phyloP scores from a whole-genome alignment of 192 early-diverging fungal genomes.

The Coemansia sp. region DNA sequence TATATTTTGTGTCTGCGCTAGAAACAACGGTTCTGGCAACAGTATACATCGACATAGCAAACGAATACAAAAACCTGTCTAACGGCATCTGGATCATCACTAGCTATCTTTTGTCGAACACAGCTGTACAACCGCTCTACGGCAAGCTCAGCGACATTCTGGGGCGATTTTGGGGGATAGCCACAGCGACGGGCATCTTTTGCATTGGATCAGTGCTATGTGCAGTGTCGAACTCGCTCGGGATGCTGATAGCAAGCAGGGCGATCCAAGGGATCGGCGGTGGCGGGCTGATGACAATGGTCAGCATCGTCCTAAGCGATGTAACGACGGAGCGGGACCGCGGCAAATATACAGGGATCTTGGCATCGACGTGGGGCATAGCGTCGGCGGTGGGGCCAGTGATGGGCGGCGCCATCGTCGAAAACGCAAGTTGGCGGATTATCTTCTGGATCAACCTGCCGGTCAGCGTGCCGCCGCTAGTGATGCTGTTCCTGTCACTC shows the following conservation, averaged over 20 bases:
- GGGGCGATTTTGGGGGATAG: slow-evolving; percentile 63
- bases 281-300: slow-evolving; percentile 67
- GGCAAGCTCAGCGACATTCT: slow-evolving; percentile 84
- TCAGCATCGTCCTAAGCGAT: slow-evolving; percentile 70
- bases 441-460: slow-evolving; percentile 69
- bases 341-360: slow-evolving; percentile 62
- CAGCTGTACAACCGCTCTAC: slow-evolving; percentile 79
- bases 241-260: slow-evolving; percentile 69
- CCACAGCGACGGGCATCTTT: slow-evolving; percentile 57
- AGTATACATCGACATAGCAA: slow-evolving; percentile 67
- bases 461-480: slow-evolving; percentile 49
- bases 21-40: slow-evolving; percentile 78
- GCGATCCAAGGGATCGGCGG: slow-evolving; percentile 72
- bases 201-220: slow-evolving; percentile 61
- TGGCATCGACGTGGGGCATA: slow-evolving; percentile 61
- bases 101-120: slow-evolving; percentile 67
- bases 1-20: slow-evolving; percentile 66
- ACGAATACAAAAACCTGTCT: slow-evolving; percentile 60
- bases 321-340: slow-evolving; percentile 64
- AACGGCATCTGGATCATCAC: slow-evolving; percentile 82
- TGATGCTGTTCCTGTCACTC: slow-evolving; percentile 51
- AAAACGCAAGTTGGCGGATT: slow-evolving; percentile 55
- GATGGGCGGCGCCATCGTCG: slow-evolving; percentile 63
- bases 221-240: slow-evolving; percentile 62
- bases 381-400: slow-evolving; percentile 65